phyloP scores from a whole-genome alignment of 2,329 filamentous ascomycete genomes.

The Colletotrichum lini region DNA sequence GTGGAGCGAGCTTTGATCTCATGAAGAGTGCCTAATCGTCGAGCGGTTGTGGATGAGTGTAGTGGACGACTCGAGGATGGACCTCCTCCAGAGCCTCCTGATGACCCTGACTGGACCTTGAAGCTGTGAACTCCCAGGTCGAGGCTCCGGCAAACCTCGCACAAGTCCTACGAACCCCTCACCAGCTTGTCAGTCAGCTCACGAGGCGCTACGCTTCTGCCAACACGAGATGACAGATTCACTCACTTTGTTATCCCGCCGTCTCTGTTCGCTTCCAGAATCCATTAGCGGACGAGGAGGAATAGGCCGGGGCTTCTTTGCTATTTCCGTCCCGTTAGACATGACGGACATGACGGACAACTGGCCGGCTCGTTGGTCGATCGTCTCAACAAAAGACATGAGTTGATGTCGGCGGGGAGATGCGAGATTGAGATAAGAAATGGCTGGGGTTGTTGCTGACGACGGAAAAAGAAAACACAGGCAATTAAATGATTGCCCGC shows the following conservation, averaged over 20 bases:
- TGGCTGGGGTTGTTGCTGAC: no score
- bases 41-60: conserved; percentile 1
- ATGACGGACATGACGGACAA: not conserved
- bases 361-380: no score
- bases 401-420: no score
- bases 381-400: no score
- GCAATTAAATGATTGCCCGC: no score
- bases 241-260: not conserved
- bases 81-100: not conserved
- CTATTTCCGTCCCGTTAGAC: not conserved
- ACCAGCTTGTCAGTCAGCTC: not conserved
- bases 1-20: conserved; percentile 8
- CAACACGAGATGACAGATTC: no score
- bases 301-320: not conserved
- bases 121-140: conserved; percentile 20
- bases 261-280: not conserved
- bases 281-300: not conserved
- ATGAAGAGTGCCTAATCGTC: conserved; percentile 11
- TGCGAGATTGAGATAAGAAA: no score
- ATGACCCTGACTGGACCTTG: conserved; percentile 12
- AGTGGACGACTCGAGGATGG: not conserved
- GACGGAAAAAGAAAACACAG: no score
- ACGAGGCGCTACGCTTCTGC: not conserved
- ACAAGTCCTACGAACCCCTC: not conserved
- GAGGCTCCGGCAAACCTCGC: conserved; percentile 2